Evolutionary conservation across 768 basidiomycete species (phyloP).

Genomic region (Tulasnella sp.): DNA sequence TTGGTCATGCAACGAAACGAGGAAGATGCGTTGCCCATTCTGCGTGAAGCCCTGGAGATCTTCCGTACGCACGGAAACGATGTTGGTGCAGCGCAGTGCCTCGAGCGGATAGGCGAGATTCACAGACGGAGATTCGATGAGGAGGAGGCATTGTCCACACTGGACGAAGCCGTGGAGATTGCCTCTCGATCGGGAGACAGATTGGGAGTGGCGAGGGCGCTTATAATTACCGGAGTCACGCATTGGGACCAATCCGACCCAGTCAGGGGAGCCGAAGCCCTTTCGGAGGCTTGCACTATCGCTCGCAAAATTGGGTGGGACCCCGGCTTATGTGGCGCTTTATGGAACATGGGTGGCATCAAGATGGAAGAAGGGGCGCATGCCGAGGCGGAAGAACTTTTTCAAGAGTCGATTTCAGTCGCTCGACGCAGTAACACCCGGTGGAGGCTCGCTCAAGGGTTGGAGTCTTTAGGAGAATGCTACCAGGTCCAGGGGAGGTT

Average conservation of each 20-base stretch:
- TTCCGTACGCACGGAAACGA: not conserved
- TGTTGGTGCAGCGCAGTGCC: not conserved
- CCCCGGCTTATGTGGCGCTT: not conserved
- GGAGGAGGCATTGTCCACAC: not conserved
- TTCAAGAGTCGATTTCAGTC: not conserved
- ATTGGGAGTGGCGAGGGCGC: not conserved
- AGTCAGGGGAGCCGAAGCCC: not conserved
- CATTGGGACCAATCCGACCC: not conserved
- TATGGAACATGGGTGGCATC: not conserved
- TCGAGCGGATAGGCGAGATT: not conserved
- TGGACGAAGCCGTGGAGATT: not conserved
- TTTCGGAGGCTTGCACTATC: not conserved
- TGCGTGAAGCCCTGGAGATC: not conserved
- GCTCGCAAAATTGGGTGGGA: not conserved
- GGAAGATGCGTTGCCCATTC: not conserved
- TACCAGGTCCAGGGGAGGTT: not conserved
- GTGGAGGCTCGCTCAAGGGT: not conserved
- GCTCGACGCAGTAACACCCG: not conserved
- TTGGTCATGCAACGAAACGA: not conserved
- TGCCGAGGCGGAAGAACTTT: not conserved
- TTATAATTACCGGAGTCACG: not conserved
- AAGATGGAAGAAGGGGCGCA: not conserved
- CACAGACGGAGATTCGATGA: not conserved
- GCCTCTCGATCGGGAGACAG: not conserved
- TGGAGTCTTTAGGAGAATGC: not conserved